Conservation (phyloP, 257 asterid species). For the Solanum medicagineum region DNA sequence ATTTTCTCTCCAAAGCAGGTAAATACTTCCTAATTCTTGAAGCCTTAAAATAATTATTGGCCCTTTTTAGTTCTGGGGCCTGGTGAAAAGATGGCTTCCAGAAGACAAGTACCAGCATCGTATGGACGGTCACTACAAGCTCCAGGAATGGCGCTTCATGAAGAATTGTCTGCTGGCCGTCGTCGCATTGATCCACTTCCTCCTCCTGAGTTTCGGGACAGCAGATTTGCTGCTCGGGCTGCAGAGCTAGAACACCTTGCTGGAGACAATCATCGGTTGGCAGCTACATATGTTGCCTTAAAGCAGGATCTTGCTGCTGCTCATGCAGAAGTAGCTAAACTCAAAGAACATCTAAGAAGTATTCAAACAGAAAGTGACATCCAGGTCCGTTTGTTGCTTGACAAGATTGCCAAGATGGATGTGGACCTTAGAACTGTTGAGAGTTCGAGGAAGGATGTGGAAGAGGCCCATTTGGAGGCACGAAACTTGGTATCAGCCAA, state of each 20-base stretch:
- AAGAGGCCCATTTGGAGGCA: constrained; percentile 49
- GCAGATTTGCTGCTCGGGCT: constrained; percentile 35
- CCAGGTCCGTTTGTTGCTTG: constrained; percentile 54
- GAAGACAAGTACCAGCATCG: constrained; percentile 36
- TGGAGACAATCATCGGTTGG: constrained; percentile 57
- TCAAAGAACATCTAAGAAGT: constrained; percentile 52
- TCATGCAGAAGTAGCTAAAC: constrained; percentile 39
- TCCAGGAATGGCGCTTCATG: constrained; percentile 23
- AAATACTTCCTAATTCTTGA: not conserved
- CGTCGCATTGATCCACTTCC: constrained; percentile 26
- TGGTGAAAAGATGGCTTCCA: constrained; percentile 34
- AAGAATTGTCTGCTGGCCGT: constrained; percentile 18
- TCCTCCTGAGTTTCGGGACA: constrained; percentile 27
- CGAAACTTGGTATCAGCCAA: constrained; percentile 36
- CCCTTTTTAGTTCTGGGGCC: not conserved
- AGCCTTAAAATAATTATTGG: not conserved
- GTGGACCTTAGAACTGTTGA: constrained; percentile 43
- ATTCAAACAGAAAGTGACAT: constrained; percentile 64
- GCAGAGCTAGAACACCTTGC: constrained; percentile 50
- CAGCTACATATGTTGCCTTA: constrained; percentile 44
- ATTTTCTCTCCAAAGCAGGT: not conserved
- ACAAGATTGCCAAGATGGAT: constrained; percentile 55
- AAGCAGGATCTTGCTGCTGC: constrained; percentile 51
- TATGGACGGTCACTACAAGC: constrained; percentile 30
- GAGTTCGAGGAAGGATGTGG: constrained; percentile 34